Percentiles rank a stretch among this genome's conserved stretches.
Conservation (phyloP, 768 basidiomycete genomes). For the Lactarius hengduanensis region DNA sequence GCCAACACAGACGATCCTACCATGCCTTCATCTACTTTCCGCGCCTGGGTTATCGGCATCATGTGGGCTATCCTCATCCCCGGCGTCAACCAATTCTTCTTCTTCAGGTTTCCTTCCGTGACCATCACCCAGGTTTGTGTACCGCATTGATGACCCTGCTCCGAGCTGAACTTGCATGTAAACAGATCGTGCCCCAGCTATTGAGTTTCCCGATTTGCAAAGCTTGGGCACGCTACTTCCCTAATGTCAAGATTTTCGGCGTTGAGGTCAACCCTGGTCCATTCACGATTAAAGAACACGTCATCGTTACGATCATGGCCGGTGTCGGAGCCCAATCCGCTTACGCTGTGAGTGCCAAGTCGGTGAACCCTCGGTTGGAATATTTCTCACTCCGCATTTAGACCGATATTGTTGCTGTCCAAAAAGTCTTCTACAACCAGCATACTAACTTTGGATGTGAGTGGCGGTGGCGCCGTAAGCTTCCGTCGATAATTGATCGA, state of each 20-base stretch:
- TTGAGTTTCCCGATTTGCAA: slow-evolving; percentile 65
- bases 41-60: slow-evolving; percentile 41
- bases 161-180: neutral
- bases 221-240: slow-evolving; percentile 54
- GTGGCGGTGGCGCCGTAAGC: neutral
- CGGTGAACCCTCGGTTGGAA: neutral
- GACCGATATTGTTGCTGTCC: slow-evolving; percentile 49
- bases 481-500: neutral
- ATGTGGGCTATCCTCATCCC: slow-evolving; percentile 59
- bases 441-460: slow-evolving; percentile 37
- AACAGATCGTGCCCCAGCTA: slow-evolving; percentile 61
- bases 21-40: slow-evolving; percentile 40
- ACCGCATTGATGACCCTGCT: slow-evolving; percentile 5
- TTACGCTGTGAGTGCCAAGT: slow-evolving; percentile 33
- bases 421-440: slow-evolving; percentile 47
- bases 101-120: slow-evolving; percentile 60
- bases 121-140: slow-evolving; percentile 32
- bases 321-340: slow-evolving; percentile 37
- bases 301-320: slow-evolving; percentile 47
- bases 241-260: slow-evolving; percentile 53
- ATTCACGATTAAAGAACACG: slow-evolving; percentile 75
- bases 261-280: slow-evolving; percentile 60
- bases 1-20: slow-evolving; percentile 48
- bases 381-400: neutral
- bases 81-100: slow-evolving; percentile 79